Conservation (phyloP, 768 basidiomycete species). For the Suillus decipiens region DNA sequence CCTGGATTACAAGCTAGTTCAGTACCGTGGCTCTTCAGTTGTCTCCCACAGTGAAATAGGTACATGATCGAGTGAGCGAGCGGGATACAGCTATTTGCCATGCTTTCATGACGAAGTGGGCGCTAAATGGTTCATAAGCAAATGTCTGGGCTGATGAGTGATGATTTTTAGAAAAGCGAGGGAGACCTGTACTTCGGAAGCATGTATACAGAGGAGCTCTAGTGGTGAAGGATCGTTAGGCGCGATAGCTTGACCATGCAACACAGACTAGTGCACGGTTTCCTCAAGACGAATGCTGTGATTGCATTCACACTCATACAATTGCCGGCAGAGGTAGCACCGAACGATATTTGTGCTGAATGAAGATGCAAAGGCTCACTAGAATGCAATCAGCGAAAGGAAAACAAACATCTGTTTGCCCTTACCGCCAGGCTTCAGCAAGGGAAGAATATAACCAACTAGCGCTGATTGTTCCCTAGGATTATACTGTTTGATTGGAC, state of each 20-base stretch:
- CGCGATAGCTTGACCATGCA: conserved; percentile 48
- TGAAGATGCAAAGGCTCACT: conserved; percentile 54
- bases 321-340: conserved; percentile 40
- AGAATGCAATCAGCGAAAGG: conserved; percentile 16
- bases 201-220: conserved; percentile 51
- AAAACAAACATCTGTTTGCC: conserved; percentile 9
- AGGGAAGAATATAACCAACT: conserved; percentile 59
- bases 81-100: conserved; percentile 45
- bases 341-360: conserved; percentile 45
- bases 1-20: too few species aligned
- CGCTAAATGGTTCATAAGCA: conserved; percentile 20
- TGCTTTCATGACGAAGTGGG: conserved; percentile 51
- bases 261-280: conserved; percentile 44
- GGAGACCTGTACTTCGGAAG: conserved; percentile 41
- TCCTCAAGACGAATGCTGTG: conserved; percentile 49
- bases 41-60: too few species aligned
- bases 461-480: conserved; percentile 56
- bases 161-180: not conserved
- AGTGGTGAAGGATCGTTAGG: conserved; percentile 51
- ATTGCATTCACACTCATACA: conserved; percentile 43
- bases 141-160: conserved; percentile 6
- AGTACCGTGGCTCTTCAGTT: too few species aligned
- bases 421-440: conserved; percentile 46
- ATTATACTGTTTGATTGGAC: conserved; percentile 43
- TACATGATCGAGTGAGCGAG: conserved; percentile 32